Evolutionary conservation across 495 filamentous ascomycete species (phyloP), one percentile per base, ranked within the genome.

Genomic region (Trichoderma virens): DNA sequence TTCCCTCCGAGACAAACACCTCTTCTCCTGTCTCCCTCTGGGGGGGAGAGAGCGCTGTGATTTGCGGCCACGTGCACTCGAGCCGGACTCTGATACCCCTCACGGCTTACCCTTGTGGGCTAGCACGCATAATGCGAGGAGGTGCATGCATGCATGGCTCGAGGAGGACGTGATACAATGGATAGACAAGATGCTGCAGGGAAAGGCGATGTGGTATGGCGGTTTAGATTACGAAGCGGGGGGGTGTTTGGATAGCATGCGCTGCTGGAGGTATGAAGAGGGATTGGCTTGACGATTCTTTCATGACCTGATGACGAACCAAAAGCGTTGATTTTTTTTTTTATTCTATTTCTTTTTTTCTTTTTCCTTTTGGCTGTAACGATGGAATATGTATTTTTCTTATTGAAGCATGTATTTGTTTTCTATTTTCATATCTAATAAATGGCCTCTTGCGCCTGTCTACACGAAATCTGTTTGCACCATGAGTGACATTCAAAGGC

Each of bases 41-140:
- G 13, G 20, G 25, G 1, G n/a, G 20, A 2, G 20, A 47, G 43
- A 47, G 25, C 13, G 51, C 27, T 56, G 27, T 30, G 51, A 56
- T 30, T 56, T 27, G 51, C 51, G 51, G 25, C 51, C 51, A 56
- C 25, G 51, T 56, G 51, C 51, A 30, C 25, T 56, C 51, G 51
- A 56, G 27, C 51, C 23, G 51, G 51, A 47, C 43, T 47, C 51
- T 45, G 11, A 30, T 56, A 56, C 51, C 51, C 51, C 51, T 56
- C 51, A 56, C 51, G 51, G 51, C 51, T 56, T 56, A 56, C 51
- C 51, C 11, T 56, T 56, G 51, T 56, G 27, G 51, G 51, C 51
- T 56, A 56, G 51, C 27, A 56, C 51, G 51, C 51, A 56, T 56
- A 56, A 56, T 28, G 51, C 51, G 51, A 27, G 27, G 27, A 56